Percentiles rank a stretch among this genome's conserved stretches.
phyloP scores from a whole-genome alignment of 2,329 filamentous ascomycete species.

The Alternaria viburni region DNA sequence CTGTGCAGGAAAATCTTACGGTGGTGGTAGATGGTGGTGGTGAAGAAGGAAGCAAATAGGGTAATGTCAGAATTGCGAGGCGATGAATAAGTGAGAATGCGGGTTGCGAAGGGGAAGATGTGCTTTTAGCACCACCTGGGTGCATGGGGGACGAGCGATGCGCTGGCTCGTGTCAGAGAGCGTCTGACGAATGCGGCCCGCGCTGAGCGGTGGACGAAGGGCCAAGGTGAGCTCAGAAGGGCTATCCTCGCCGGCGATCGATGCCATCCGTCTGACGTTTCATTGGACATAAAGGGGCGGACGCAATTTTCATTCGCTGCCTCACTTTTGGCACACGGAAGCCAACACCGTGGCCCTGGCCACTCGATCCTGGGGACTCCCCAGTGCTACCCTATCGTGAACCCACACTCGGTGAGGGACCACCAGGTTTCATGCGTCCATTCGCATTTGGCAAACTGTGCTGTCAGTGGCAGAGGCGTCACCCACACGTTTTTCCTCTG shows the following conservation, averaged over 20 bases:
- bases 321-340: conserved; percentile 23
- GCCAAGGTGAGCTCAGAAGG: conserved; percentile 34
- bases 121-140: conserved; percentile 35
- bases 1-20: conserved; percentile 26
- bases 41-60: conserved; percentile 16
- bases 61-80: conserved; percentile 28
- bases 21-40: conserved; percentile 3
- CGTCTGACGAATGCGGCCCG: conserved; percentile 35
- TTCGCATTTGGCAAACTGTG: conserved; percentile 24
- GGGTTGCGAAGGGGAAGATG: conserved; percentile 27
- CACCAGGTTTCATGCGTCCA: conserved; percentile 29
- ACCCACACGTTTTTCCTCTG: conserved; percentile 21
- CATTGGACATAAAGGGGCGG: conserved; percentile 25
- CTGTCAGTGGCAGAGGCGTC: conserved; percentile 31
- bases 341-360: conserved; percentile 18
- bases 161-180: conserved; percentile 42
- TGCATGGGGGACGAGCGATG: conserved; percentile 29
- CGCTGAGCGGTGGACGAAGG: conserved; percentile 28
- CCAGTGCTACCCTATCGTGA: conserved; percentile 31
- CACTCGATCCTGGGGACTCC: conserved; percentile 15
- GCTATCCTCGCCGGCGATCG: conserved; percentile 37
- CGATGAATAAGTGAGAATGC: conserved; percentile 34
- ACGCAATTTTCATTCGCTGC: conserved; percentile 34
- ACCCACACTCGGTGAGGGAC: conserved; percentile 16
- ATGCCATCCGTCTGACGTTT: neutral